phyloP scores from a whole-genome alignment of 202 grass and related monocot species.

The Sporobolus alterniflorus region DNA sequence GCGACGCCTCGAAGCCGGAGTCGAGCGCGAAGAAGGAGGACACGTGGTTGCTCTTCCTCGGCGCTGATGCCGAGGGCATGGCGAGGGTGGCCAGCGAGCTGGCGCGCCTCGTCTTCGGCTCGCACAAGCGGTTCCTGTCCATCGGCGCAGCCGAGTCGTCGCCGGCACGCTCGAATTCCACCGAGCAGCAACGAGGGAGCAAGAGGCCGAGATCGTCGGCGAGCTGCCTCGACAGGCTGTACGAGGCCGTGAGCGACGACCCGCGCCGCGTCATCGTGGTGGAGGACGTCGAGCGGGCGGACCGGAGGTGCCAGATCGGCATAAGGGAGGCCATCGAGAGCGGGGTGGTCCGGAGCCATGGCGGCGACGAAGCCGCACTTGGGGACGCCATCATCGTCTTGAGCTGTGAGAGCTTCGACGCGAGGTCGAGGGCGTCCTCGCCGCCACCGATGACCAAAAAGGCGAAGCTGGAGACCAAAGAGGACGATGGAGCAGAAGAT shows the following conservation, averaged over 20 bases:
- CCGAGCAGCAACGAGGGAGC: conserved; percentile 19
- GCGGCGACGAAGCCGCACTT: conserved; percentile 43
- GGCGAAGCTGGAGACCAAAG: conserved; percentile 1
- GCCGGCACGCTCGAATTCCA: conserved; percentile 22
- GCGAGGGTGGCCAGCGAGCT: conserved; percentile 64
- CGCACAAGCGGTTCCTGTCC: conserved; percentile 47
- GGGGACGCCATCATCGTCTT: conserved; percentile 74
- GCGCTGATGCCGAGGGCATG: conserved; percentile 59
- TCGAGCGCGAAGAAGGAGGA: conserved; percentile 58
- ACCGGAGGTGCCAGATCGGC: conserved; percentile 30
- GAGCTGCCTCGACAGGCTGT: conserved; percentile 51
- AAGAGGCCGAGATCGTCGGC: conserved; percentile 44
- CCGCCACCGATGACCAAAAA: conserved; percentile 50
- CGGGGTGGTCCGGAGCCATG: conserved; percentile 21
- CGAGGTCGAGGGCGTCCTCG: conserved; percentile 54
- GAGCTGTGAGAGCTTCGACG: conserved; percentile 61
- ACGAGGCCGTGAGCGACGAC: conserved; percentile 62
- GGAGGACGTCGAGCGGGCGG: conserved; percentile 58
- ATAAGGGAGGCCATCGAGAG: conserved; percentile 58
- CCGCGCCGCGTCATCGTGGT: conserved; percentile 66
- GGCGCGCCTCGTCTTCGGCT: conserved; percentile 69
- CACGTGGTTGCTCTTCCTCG: conserved; percentile 85
- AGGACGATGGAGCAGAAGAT: conserved; percentile 28
- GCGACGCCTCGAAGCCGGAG: not conserved
- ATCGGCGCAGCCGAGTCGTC: conserved; percentile 23